Base-by-base conservation (phyloP, 768 basidiomycete genomes). In the Rhizopogon vulgaris region DNA sequence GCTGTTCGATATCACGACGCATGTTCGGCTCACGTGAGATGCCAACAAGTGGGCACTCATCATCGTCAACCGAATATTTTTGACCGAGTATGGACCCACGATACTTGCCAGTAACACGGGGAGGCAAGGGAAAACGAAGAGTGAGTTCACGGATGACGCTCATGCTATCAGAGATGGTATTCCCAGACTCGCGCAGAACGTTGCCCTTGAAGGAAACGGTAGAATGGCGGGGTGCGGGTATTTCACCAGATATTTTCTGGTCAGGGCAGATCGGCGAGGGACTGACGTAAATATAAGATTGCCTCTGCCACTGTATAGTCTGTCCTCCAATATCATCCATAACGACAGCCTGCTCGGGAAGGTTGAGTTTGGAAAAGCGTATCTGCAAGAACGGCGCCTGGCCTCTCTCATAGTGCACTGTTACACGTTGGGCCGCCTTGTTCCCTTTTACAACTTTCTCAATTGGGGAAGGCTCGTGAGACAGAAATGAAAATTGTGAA, bases 91-190 rank as follows among this genome's bases (percentile, higher is more conserved):
- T 61, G 27, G 60, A 65, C 48, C 63, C 54, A 27, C 61, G 66
- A 53, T 54, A 54, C 58, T 54, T 65, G 27, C 61, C 63, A 18
- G 64, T 60, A 22, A 67, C 57, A 38, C 68, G 63, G 34, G 68
- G 62, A 5, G 78, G 80, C 46, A 77, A 69, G 36, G 84, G 80
- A 66, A 84, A 85, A 63, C 76, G 77, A 37, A 64, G 55, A 5
- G 80, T 73, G 49, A 84, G 68, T 34, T 79, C 78, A 17, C 73
- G 75, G 32, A 84, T 73, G 17, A 73, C 68, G 57, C 70, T 65
- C 24, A 78, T 54, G 22, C 70, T 73, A 52, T 79, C 77, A 3
- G 74, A 71, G 28, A 66, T 66, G n/a, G 65, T 63, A 51, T 41
- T 52, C 0, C 55, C 63, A 48, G 67, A 69, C 15, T 58, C 61